Conservation (phyloP, 2,329 filamentous ascomycete genomes). For the Coniochaeta ligniaria region DNA sequence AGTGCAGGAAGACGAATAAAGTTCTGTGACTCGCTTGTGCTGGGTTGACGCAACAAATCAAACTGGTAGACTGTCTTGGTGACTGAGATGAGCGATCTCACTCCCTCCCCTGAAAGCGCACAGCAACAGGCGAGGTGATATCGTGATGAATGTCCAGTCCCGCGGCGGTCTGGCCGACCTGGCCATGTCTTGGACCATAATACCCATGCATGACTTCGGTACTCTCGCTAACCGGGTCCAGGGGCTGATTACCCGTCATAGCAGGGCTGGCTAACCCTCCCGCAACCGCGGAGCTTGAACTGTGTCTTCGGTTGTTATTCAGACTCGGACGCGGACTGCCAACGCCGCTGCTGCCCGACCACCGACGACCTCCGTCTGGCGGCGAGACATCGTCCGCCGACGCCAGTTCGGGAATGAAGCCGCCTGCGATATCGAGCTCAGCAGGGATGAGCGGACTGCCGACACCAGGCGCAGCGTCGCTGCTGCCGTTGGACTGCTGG, state of each 20-base stretch:
- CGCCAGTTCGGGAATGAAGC: constrained; percentile 28
- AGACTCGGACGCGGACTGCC: constrained; percentile 15
- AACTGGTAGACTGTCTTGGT: neutral
- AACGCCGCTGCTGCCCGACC: constrained; percentile 15
- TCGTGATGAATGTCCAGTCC: constrained; percentile 13
- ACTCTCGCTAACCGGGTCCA: constrained; percentile 32
- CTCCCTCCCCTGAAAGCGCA: neutral
- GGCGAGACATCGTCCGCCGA: constrained; percentile 12
- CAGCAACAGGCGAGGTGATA: constrained; percentile 6
- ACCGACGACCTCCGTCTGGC: constrained; percentile 2
- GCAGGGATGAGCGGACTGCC: constrained; percentile 19
- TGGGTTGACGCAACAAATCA: neutral
- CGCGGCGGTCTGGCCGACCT: constrained; percentile 33
- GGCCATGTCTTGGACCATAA: constrained; percentile 28
- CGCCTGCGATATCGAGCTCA: constrained; percentile 29
- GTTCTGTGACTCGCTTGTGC: neutral
- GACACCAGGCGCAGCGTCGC: constrained; percentile 14
- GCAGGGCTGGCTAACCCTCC: constrained; percentile 6
- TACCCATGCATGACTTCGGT: constrained; percentile 36
- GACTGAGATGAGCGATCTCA: neutral
- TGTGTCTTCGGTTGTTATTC: constrained; percentile 18
- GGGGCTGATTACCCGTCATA: constrained; percentile 4
- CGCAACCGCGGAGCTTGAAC: constrained; percentile 14
- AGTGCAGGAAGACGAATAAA: neutral
- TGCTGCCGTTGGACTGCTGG: constrained; percentile 28